Percentiles rank a stretch among this genome's conserved stretches.
Conservation (phyloP, 192 early-diverging fungal species). For the Gamsiella multidivaricata region DNA sequence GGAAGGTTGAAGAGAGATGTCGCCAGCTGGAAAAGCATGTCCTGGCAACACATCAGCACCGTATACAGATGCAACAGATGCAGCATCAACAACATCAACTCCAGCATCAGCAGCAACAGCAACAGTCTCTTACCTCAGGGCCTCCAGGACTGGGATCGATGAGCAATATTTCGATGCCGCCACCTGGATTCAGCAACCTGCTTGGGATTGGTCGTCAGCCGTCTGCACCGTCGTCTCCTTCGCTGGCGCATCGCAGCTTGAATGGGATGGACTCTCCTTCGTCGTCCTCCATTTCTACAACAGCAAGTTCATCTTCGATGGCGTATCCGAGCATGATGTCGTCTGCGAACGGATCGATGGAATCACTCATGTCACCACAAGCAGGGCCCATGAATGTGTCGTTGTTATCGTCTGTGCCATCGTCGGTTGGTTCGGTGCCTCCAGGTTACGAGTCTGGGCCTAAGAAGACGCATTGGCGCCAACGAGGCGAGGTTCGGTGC, state of each 20-base stretch:
- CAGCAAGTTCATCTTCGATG: slow-evolving; percentile 4
- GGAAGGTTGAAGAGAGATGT: slow-evolving; percentile 51
- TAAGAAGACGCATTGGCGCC: slow-evolving; percentile 41
- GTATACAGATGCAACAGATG: slow-evolving; percentile 42
- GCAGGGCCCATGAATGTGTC: slow-evolving; percentile 18
- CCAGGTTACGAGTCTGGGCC: slow-evolving; percentile 25
- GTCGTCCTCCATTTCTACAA: slow-evolving; percentile 10
- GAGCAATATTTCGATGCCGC: slow-evolving; percentile 27
- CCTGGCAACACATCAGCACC: slow-evolving; percentile 30
- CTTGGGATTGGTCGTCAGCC: slow-evolving; percentile 40
- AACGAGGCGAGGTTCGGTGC: slow-evolving; percentile 53
- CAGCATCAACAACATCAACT: slow-evolving; percentile 39
- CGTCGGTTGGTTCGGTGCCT: slow-evolving; percentile 12
- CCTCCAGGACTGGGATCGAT: slow-evolving; percentile 21
- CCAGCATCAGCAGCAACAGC: slow-evolving; percentile 26
- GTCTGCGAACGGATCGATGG: slow-evolving; percentile 18
- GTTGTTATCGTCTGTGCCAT: slow-evolving; percentile 17
- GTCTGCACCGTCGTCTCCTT: slow-evolving; percentile 39
- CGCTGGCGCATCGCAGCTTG: slow-evolving; percentile 11
- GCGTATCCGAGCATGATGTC: slow-evolving; percentile 6
- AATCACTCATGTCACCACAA: slow-evolving; percentile 20
- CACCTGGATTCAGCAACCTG: slow-evolving; percentile 37
- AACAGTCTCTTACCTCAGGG: slow-evolving; percentile 32
- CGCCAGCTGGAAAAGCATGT: slow-evolving; percentile 51
- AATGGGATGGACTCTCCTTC: slow-evolving; percentile 23